Base-by-base conservation (phyloP, 2,329 filamentous ascomycete genomes). In the Triangularia verruculosa region DNA sequence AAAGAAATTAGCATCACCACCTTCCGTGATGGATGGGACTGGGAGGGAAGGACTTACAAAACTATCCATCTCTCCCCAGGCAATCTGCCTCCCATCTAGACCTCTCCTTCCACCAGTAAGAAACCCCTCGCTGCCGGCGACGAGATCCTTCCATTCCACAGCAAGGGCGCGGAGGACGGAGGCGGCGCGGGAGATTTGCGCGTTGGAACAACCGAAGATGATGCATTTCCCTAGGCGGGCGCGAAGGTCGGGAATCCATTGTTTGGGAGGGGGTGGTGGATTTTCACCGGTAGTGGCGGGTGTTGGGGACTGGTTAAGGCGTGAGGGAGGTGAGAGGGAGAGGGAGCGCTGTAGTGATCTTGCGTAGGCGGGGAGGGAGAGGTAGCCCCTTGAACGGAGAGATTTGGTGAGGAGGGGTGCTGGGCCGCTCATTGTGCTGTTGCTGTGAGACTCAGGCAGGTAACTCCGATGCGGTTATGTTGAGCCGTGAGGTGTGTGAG, bases 11-110 rank as follows among this genome's bases (percentile, higher is more conserved):
- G 32, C 62, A 68, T 43, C 17, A 54, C 32, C 55, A 67, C 57
- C 51, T n/a, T 9, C 6, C n/a, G n/a, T n/a, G n/a, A n/a, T n/a
- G n/a, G n/a, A 22, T 25, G 53, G 52, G 15, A 30, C 20, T 28
- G 13, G 55, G 13, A 52, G 55, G 51, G 2, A 22, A 3, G 24
- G 39, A 61, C 77, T 57, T 71, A 77, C 74, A 68, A 77, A 74
- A 69, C 79, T 76, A 78, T 92, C 91, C 89, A 93, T 92, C 74
- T 97, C 92, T 28, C 92, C 93, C 92, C 91, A 96, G 0, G 86
- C 87, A 24, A 96, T 88, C 67, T 83, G 81, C 64, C 91, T 87
- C 60, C 82, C 79, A 67, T 86, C 85, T 32, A 94, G 73, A 0
- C 90, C 85, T 58, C 86, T 80, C 68, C 84, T 82, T 64, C 82